phyloP scores from a whole-genome alignment of 768 basidiomycete species.

The Vararia minispora region DNA sequence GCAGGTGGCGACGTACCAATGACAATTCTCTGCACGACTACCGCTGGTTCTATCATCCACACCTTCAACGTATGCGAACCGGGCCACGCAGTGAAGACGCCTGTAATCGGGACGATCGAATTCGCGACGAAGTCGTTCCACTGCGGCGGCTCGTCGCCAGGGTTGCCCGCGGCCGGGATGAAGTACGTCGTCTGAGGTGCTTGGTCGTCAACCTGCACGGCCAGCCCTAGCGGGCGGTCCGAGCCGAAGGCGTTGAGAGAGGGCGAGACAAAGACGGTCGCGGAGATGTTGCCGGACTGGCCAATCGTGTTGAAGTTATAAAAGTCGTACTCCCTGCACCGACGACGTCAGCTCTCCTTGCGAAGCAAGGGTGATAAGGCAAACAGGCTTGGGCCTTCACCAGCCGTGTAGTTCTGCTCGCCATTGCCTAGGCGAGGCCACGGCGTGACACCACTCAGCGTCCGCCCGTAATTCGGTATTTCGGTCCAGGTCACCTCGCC shows the following conservation, averaged over 20 bases:
- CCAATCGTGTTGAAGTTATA: conserved; percentile 41
- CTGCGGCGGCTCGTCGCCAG: conserved; percentile 32
- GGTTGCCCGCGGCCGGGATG: conserved; percentile 31
- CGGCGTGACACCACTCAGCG: conserved; percentile 49
- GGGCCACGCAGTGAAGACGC: conserved; percentile 29
- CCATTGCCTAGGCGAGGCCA: conserved; percentile 37
- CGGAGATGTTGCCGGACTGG: conserved; percentile 31
- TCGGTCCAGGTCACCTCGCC: conserved; percentile 46
- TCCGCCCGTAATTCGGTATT: conserved; percentile 49
- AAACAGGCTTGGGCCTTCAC: conserved; percentile 51
- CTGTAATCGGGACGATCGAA: conserved; percentile 30
- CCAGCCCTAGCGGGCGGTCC: conserved; percentile 39
- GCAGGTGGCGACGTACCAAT: conserved; percentile 36
- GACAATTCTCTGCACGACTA: conserved; percentile 51
- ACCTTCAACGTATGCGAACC: conserved; percentile 54
- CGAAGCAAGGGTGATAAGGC: too few relatives aligned
- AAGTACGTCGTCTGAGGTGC: conserved; percentile 32
- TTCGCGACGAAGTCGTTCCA: conserved; percentile 53
- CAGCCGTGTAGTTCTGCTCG: conserved; percentile 46
- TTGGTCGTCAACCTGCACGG: conserved; percentile 38
- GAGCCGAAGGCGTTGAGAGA: conserved; percentile 40
- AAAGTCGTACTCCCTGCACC: conserved; percentile 51
- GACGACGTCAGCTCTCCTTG: too few relatives aligned
- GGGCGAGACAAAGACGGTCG: conserved; percentile 38
- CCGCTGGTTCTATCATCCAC: conserved; percentile 47